A percentile compares a stretch with the other conserved stretches of the same genome.
Evolutionary conservation across 169 alveolate species (phyloP).

Genomic region (Cryptosporidium viatorum): DNA sequence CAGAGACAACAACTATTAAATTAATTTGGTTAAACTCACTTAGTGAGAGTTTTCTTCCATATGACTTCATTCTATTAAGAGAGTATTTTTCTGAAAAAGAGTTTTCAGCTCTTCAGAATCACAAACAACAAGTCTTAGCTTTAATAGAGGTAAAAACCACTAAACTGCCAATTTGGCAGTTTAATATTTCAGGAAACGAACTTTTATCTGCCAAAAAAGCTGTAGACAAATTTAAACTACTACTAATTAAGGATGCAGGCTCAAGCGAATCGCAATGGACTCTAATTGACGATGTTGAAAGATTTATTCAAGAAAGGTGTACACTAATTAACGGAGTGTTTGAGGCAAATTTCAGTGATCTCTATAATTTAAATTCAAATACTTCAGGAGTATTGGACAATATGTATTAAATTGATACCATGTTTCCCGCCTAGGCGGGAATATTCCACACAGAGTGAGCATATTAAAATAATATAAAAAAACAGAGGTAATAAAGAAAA

Average conservation of each 20-base stretch:
- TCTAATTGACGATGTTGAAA: slow-evolving; percentile 3
- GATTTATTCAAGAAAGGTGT: slow-evolving; percentile 24
- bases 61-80: slow-evolving; percentile 36
- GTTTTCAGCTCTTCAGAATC: neutral
- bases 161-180: slow-evolving; percentile 69
- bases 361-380: neutral
- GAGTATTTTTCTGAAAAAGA: slow-evolving; percentile 14
- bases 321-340: slow-evolving; percentile 20
- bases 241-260: slow-evolving; percentile 72
- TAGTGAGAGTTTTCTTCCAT: slow-evolving; percentile 51
- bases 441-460: slow-evolving; percentile 25
- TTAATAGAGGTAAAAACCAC: slow-evolving; percentile 68
- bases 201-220: neutral
- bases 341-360: slow-evolving; percentile 9
- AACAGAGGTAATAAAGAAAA: neutral
- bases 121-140: slow-evolving; percentile 29
- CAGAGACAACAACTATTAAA: slow-evolving; percentile 21
- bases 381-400: neutral
- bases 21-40: slow-evolving; percentile 46
- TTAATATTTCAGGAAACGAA: slow-evolving; percentile 56
- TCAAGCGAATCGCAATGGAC: slow-evolving; percentile 59
- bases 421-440: slow-evolving; percentile 48
- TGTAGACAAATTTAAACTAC: slow-evolving; percentile 14
- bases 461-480: neutral
- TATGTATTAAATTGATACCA: slow-evolving; percentile 19